These are phyloP conservation scores for Chrysoporthe austroafricana DNA, from an alignment of 2,329 filamentous ascomycete genomes.

Conservation along the genomic window DNA sequence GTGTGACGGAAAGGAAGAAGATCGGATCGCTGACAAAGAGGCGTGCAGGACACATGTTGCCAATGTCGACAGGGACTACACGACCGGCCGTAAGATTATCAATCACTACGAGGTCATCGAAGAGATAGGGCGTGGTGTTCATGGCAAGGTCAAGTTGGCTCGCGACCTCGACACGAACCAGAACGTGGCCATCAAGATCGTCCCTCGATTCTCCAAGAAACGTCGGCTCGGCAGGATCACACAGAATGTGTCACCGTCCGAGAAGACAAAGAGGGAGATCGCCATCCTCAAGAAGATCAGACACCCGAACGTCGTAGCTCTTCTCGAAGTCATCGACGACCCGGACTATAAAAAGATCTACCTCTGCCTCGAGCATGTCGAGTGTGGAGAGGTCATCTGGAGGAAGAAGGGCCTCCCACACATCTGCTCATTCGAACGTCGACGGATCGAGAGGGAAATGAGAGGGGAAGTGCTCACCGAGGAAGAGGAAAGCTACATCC, in stretches of 20 bases:
- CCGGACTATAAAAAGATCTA: conserved; percentile 97
- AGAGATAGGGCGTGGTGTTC: conserved; percentile 92
- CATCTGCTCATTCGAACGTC: conserved; percentile 81
- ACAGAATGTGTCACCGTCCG: conserved; percentile 61
- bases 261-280: conserved; percentile 93
- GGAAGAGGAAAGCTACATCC: conserved; percentile 64
- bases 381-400: conserved; percentile 93
- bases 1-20: not conserved
- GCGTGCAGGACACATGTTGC: conserved; percentile 77
- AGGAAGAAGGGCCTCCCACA: conserved; percentile 84
- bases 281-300: conserved; percentile 98
- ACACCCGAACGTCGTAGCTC: conserved; percentile 93
- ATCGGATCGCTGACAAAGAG: conserved; percentile 15
- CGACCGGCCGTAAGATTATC: conserved; percentile 92
- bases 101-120: conserved; percentile 98
- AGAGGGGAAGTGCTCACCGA: conserved; percentile 60
- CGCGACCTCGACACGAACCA: conserved; percentile 75
- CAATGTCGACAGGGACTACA: conserved; percentile 83
- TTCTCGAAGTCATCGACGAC: conserved; percentile 97
- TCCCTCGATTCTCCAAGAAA: conserved; percentile 92
- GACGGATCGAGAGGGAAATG: conserved; percentile 75
- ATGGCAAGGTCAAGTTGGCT: conserved; percentile 96
- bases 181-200: conserved; percentile 97
- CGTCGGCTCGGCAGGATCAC: conserved; percentile 85
- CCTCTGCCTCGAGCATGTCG: conserved; percentile 93